Evolutionary conservation across 2,329 filamentous ascomycete species (phyloP), one percentile per base, ranked within the genome.

Genomic region (Colletotrichum falcatum): DNA sequence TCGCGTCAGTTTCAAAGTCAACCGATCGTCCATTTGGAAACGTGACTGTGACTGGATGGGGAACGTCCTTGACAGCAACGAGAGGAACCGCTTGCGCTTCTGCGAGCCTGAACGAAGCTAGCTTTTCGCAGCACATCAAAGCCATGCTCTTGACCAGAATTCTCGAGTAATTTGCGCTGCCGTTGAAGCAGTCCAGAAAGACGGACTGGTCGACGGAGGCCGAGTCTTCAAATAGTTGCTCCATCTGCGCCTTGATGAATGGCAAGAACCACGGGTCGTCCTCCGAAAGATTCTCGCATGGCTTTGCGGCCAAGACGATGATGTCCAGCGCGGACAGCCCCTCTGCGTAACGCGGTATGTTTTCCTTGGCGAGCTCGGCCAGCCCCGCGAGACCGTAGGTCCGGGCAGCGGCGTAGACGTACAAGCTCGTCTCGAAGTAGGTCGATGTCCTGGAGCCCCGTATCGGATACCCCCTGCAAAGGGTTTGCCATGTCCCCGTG

Each of bases 401-500:
- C 2, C 12, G 23, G 3, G 63, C 63, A 2, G 39, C 39, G 1
- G 54, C 44, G 28, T 65, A 65, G 44, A 51, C 54, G 28, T 65
- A 46, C 18, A 58, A 0, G 12, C 54, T 26, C 11, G 37, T 39
- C 14, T 39, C 33, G 35, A 58, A 18, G 7, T 26, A 35, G 30
- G n/a, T 28, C 12, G 39, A 12, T 4, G 18, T 7, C 30, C 39
- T 2, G 61, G 39, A 5, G 11, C 23, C 20, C 30, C 23, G 30
- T 3, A 14, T 16, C n/a, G 20, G 33, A 16, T 37, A 6, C 3
- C 12, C 28, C n/a, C 9, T 26, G 1, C 9, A 2, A 26, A 65
- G 54, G 11, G 44, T 65, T n/a, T 65, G 63, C 53, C 56, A 65
- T 4, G 63, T 33, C 11, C 44, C 5, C 1, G 63, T 59, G 26